Evolutionary conservation across 2,329 filamentous ascomycete genomes (phyloP), one percentile per base, ranked within the genome.

Genomic region (Fusarium tjaetaba): DNA sequence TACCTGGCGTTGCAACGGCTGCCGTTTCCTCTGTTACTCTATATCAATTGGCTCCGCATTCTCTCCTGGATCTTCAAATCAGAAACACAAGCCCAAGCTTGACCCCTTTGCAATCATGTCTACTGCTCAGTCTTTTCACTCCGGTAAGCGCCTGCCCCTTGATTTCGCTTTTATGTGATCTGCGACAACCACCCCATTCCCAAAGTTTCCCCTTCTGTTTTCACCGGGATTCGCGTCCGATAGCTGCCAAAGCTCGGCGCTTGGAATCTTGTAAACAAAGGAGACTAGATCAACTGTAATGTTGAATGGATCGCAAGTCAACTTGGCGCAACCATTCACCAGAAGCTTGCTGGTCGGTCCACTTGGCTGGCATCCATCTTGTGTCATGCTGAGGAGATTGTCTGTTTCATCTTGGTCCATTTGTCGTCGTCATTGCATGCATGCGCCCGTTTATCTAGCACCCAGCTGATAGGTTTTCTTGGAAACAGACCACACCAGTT

Each of bases 311-410:
- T 77, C 66, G 70, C 61, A 67, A 68, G 65, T 62, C 71, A 77
- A 76, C 70, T 77, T 77, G 73, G 75, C 72, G 70, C 68, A 76
- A 76, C 68, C 76, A 67, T 65, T 65, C 66, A 76, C 53, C 71
- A 67, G 51, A 52, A 66, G 61, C 56, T 76, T 66, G 69, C 66
- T 71, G 60, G 66, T 55, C 51, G 77, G 68, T 79, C 77, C 77
- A 78, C 77, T 72, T 76, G 70, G 63, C 70, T 77, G 75, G 75
- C 70, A 68, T 67, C 63, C 74, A 70, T 79, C 61, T 72, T 77
- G 75, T 78, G 72, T 80, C 78, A 80, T 79, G 72, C 78, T 77
- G 72, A 80, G 75, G 78, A 78, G 70, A 80, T 78, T 78, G 72
- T 76, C 68, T 78, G 76, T 78, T 78, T 78, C 76, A 78, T 78